Evolutionary conservation across 1,139 yeast genomes (phyloP).

Genomic region (Hansenula sp.): DNA sequence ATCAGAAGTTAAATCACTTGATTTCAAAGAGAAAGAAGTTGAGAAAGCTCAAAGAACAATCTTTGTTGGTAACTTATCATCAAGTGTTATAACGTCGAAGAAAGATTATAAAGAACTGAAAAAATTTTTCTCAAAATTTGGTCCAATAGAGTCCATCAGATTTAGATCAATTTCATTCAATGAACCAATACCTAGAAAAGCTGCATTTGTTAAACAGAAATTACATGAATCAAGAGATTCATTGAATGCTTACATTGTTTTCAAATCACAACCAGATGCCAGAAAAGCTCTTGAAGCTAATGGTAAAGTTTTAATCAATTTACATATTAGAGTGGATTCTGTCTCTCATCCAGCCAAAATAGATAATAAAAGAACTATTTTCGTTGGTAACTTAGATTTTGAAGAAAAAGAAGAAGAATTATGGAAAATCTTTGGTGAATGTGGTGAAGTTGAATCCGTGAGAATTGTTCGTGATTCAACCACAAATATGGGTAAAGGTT

Average conservation of each 20-base stretch:
- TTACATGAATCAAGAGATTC: conserved; percentile 76
- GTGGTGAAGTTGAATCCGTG: conserved; percentile 80
- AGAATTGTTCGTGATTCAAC: conserved; percentile 88
- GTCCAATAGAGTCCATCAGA: conserved; percentile 69
- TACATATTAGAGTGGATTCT: conserved; percentile 87
- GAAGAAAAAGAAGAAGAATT: conserved; percentile 87
- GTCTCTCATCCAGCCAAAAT: conserved; percentile 87
- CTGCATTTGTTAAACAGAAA: conserved; percentile 80
- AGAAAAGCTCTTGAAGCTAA: conserved; percentile 54
- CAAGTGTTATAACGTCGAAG: conserved; percentile 62
- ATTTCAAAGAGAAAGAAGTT: conserved; percentile 61
- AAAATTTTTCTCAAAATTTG: conserved; percentile 50
- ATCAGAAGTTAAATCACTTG: conserved; percentile 27
- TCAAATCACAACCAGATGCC: conserved; percentile 44
- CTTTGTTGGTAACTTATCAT: conserved; percentile 83
- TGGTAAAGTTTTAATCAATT: conserved; percentile 61
- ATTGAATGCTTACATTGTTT: conserved; percentile 86
- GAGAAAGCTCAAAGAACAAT: conserved; percentile 85
- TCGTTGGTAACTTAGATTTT: conserved; percentile 92
- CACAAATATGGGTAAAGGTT: conserved; percentile 95
- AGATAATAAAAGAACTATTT: conserved; percentile 78
- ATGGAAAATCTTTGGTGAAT: conserved; percentile 73
- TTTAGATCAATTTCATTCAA: conserved; percentile 91
- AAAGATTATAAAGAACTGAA: conserved; percentile 59
- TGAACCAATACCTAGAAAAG: conserved; percentile 86